Evolutionary conservation across 2,329 filamentous ascomycete species (phyloP).

Genomic region (Tolypocladium pustulatum): DNA sequence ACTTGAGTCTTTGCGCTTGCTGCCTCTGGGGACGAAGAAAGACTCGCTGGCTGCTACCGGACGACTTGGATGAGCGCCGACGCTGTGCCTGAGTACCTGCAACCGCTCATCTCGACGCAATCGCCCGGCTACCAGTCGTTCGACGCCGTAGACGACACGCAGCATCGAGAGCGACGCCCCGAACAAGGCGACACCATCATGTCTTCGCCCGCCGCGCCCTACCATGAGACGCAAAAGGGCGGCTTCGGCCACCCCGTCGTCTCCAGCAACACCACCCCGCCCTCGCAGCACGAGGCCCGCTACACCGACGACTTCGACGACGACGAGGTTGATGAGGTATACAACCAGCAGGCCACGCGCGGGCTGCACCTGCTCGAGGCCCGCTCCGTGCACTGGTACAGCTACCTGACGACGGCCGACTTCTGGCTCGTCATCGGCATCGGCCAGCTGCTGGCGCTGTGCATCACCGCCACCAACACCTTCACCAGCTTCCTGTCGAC

Average conservation of each 20-base stretch:
- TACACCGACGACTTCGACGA: background rate
- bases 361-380: conserved; percentile 46
- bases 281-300: background rate
- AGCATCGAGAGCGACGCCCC: background rate
- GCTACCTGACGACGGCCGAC: conserved; percentile 72
- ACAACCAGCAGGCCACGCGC: conserved; percentile 25
- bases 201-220: conserved; percentile 1
- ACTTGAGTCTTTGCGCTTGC: conserved; percentile 62
- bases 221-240: conserved; percentile 4
- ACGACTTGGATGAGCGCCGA: background rate
- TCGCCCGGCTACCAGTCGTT: background rate
- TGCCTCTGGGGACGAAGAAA: conserved; percentile 42
- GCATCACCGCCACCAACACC: conserved; percentile 88
- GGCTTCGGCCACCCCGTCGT: conserved; percentile 7
- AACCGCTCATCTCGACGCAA: background rate
- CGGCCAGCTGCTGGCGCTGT: conserved; percentile 77
- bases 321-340: conserved; percentile 11
- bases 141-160: background rate
- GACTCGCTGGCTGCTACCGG: conserved; percentile 27
- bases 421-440: conserved; percentile 79
- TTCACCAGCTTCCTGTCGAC: conserved; percentile 65
- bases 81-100: background rate
- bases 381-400: conserved; percentile 47
- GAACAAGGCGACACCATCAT: background rate
- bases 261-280: background rate